Evolutionary conservation across 345 rosid species (phyloP).

Genomic region (Moricandia moricandioides): DNA sequence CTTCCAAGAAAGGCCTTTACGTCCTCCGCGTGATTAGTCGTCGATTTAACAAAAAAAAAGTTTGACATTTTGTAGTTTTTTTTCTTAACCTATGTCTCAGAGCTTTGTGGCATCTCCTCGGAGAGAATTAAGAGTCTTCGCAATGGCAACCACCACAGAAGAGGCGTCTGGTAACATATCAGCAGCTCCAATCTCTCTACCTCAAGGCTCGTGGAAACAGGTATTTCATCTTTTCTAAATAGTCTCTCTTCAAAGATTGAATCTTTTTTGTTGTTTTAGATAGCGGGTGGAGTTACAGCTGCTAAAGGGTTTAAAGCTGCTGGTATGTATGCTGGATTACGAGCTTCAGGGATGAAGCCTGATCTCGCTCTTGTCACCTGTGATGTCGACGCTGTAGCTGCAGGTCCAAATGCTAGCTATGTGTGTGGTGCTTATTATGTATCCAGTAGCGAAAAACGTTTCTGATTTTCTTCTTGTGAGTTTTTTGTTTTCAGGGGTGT

Average conservation of each 20-base stretch:
- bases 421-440: background rate
- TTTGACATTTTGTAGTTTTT: background rate
- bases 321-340: constrained; percentile 79
- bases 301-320: constrained; percentile 87
- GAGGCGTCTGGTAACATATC: constrained; percentile 59
- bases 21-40: background rate
- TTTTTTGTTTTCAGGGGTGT: constrained; percentile 51
- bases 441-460: background rate
- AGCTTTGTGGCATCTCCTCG: background rate
- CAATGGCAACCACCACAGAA: constrained; percentile 36
- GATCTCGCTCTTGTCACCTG: constrained; percentile 87
- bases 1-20: background rate
- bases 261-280: constrained; percentile 38
- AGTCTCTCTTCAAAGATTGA: background rate
- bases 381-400: constrained; percentile 76
- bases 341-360: constrained; percentile 83
- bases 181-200: constrained; percentile 81
- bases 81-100: background rate
- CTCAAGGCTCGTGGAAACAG: constrained; percentile 88
- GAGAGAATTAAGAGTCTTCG: background rate
- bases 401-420: constrained; percentile 41
- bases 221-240: constrained; percentile 15
- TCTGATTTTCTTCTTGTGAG: background rate
- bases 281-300: constrained; percentile 92
- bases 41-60: background rate